Evolutionary conservation across 2,329 filamentous ascomycete genomes (phyloP), one percentile per base, ranked within the genome.

Genomic region (Colletotrichum destructivum): DNA sequence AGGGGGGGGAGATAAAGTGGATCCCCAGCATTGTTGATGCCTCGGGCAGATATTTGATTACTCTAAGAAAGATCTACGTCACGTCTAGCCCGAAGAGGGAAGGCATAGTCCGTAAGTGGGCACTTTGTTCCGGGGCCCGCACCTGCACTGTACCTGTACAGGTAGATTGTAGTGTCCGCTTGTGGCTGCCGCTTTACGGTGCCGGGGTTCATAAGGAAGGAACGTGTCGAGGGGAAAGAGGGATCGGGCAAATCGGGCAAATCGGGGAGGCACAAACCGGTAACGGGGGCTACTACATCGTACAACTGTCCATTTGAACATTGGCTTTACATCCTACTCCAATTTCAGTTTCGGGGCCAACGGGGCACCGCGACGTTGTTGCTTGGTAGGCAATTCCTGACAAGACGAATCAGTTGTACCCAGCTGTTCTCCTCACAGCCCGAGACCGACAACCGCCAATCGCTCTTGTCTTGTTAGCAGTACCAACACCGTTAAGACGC

Each of bases 11-110:
- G 15, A 21, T 6, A 26, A 21, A 49, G 31, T 13, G 44, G 57
- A 9, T 9, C 9, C 31, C 8, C 7, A 35, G 44, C 7, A 52
- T 46, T n/a, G 46, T 52, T 42, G 31, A 18, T 67, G 68, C 68
- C 63, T 67, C 55, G 67, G 66, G 55, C 62, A 70, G 21, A 49
- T 42, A 31, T 35, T 7, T 67, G 64, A 44, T 62, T 40, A 61
- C 15, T 13, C 15, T 6, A 2, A 6, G 26, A 31, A 9, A 2
- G 55, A 67, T 71, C 64, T 35, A 38, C 68, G 47, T 21, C 38
- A 51, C 8, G 1, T 0, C 1, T 11, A 57, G 0, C 64, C 51
- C 9, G 5, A 55, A 38, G 1, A 9, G 16, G 68, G 5, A 67
- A 21, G n/a, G 35, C 18, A 23, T 8, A 18, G 26, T 9, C 44